phyloP scores from a whole-genome alignment of 805 yeast species.

The Lipomyces yamadae region DNA sequence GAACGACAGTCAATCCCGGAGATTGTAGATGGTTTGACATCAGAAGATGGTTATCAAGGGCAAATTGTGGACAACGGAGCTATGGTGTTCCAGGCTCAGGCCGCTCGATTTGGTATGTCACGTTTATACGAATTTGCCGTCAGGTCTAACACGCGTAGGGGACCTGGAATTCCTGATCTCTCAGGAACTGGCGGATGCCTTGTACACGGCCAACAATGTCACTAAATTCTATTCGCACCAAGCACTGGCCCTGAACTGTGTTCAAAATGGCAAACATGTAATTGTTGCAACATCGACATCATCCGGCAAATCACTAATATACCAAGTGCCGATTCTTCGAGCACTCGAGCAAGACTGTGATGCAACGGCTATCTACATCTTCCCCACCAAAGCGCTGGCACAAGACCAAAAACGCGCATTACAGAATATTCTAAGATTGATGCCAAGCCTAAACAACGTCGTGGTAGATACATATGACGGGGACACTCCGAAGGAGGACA shows the following conservation, averaged over 20 bases:
- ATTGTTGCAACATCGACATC: constrained; percentile 95
- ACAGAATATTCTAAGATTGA: constrained; percentile 56
- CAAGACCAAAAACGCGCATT: constrained; percentile 94
- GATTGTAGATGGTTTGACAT: constrained; percentile 56
- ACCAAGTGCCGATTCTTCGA: constrained; percentile 80
- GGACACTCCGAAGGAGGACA: constrained; percentile 69
- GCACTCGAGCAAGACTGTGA: constrained; percentile 51
- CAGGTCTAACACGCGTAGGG: constrained; percentile 35
- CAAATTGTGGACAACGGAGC: constrained; percentile 65
- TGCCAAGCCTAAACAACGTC: constrained; percentile 51
- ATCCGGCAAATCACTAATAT: constrained; percentile 92
- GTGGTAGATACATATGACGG: constrained; percentile 89
- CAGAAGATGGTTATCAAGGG: constrained; percentile 56
- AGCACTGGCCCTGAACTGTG: constrained; percentile 68
- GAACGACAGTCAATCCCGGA: constrained; percentile 54
- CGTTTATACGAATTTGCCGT: not conserved
- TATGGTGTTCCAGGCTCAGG: constrained; percentile 51
- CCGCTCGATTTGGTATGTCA: constrained; percentile 49
- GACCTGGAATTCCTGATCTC: constrained; percentile 53
- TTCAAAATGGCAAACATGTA: constrained; percentile 62
- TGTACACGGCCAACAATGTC: constrained; percentile 55
- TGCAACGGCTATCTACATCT: constrained; percentile 79
- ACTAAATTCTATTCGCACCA: constrained; percentile 78
- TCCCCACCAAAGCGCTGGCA: constrained; percentile 97
- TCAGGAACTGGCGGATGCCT: constrained; percentile 57